Evolutionary conservation across 2,329 filamentous ascomycete species (phyloP), one percentile per base, ranked within the genome.

Genomic region (Biscogniauxia marginata): DNA sequence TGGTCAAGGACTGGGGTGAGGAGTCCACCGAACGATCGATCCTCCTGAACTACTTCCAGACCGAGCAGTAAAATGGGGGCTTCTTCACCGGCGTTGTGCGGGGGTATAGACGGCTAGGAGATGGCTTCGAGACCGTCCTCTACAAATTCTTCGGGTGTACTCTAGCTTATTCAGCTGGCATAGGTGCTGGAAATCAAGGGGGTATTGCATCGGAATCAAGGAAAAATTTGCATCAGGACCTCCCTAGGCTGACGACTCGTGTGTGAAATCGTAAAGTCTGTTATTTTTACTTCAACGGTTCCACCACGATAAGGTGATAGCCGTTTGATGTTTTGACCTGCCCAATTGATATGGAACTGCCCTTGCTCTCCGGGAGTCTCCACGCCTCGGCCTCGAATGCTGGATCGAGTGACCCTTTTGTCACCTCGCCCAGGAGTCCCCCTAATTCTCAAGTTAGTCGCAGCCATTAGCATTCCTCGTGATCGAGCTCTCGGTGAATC

Each of bases 1-100:
- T 99, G 64, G 95, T 99, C 75, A 93, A 95, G 85, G 93, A 99
- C 81, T 99, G 95, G 95, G 95, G 95, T 86, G 95, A 98, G 87
- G 95, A 99, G 85, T 96, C 90, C 69, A 93, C 96, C 84, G 95
- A 99, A 88, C 93, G 95, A 77, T 91, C 88, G 75, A 92, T 98
- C 81, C 90, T 99, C 77, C 91, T 99, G 80, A 96, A 99, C 89
- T 99, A 99, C 90, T 98, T 99, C 93, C 90, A 96, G 85, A 96
- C 92, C 77, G 84, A 87, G 79, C 84, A 87, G 77, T 88, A 87
- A 81, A 73, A 56, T 58, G 53, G 60, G 53, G 63, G 55, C 58
- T 54, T 57, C 53, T 65, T 60, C 65, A 63, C 63, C 62, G 73
- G 73, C 71, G 70, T 73, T 67, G 59, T 52, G 63, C 60, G 62